Evolutionary conservation across 2,329 filamentous ascomycete genomes (phyloP), one percentile per base, ranked within the genome.

Genomic region (Myriosclerotinia duriaeana): DNA sequence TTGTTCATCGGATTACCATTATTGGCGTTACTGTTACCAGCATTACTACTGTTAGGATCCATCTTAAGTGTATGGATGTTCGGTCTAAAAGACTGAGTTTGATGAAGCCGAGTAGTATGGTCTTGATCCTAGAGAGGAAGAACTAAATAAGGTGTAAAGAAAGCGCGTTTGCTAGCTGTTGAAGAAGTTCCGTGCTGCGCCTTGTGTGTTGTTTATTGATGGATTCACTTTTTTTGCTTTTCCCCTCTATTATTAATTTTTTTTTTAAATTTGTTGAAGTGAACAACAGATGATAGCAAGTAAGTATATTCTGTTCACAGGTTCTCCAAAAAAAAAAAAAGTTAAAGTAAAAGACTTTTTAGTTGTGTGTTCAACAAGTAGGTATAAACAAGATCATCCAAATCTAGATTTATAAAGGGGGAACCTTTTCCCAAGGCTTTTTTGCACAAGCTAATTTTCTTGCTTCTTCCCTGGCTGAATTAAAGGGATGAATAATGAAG

Each of bases 1-100:
- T 74, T 75, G 62, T 68, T 69, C 65, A 71, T 69, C 42, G 64
- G 68, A 63, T 71, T 73, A 26, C 38, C 64, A 66, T 66, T 66
- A 66, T 66, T 66, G 48, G 48, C 38, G 6, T 62, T 66, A 53
- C 40, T 55, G 34, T 64, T 66, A 66, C 65, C 52, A 48, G 59
- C 65, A 66, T 63, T 60, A 66, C 53, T 64, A 52, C 65, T 56
- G 52, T 66, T 66, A 15, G 59, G 59, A 46, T 66, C 65, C 65
- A 66, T 66, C 52, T 63, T 66, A 30, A 38, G n/a, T 38, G 61
- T 52, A 53, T 61, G 52, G 22, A 48, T 22, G 44, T 26, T 50
- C 22, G 40, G 50, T 15, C 62, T 48, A 52, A 53, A 20, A n/a
- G 38, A 53, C 22, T 26, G 14, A 66, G 61, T 42, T 38, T 61